Evolutionary conservation across 1,284 basidiomycete species (phyloP), one percentile per base, ranked within the genome.

Genomic region (Pseudozyma sp.): DNA sequence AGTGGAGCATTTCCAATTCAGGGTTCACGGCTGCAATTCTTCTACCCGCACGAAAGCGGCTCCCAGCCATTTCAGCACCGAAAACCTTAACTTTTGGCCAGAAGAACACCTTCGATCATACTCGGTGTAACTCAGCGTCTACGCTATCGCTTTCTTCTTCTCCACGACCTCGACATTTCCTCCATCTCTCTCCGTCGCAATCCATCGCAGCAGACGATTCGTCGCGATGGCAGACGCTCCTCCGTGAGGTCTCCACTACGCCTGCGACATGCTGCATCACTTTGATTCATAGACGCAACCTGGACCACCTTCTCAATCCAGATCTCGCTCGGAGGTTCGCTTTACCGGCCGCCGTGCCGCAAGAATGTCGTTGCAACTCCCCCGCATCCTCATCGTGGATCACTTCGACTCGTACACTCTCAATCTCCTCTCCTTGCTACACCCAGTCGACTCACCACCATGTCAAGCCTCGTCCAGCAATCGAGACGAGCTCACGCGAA

Each of bases 341-440:
- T 33, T 16, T 19, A 16, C 6, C 33, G 24, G 7, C 24, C 39
- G 24, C 16, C 6, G 34, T 7, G 16, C 31, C 11, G 35, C 24
- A 17, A 70, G 9, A 13, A 70, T 61, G 62, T 60, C 57, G 31
- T 24, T 64, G 17, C 47, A 62, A 37, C 61, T 80, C n/a, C 82
- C 81, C 1, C 68, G 82, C 19, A 71, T 84, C 47, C 67, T 81
- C 7, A 77, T 84, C 42, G 63, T 84, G 34, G 82, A 84, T 40
- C 81, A 83, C 49, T 70, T 79, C 54, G 82, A 84, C 66, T 83
- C 81, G 4, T 84, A 84, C 52, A 84, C 82, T 40, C 79, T 79
- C 19, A 84, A 83, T 42, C 58, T 83, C 16, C 62, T 84, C 24
- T 70, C 78, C 16, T 42, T 83, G 16, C 59, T 84, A 31, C 58